These are phyloP conservation scores for Podila clonocystis DNA, from an alignment of 192 early-diverging fungal genomes.

Conservation along the genomic window DNA sequence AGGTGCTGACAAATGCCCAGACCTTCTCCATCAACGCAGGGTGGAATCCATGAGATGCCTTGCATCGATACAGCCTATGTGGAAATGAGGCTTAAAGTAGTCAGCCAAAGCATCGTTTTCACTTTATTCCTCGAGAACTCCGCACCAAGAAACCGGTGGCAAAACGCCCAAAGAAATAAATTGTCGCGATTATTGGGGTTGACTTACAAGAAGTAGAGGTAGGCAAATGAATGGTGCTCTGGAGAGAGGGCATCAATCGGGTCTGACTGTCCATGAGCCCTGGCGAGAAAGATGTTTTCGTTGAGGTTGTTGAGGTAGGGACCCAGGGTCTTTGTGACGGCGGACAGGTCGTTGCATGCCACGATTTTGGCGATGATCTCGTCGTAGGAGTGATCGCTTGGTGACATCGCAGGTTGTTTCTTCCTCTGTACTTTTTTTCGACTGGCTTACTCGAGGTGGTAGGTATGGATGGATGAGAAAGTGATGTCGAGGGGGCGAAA, in stretches of 20 bases:
- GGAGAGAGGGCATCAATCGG: conserved; percentile 55
- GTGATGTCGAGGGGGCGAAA: no score
- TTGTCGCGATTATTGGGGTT: background rate
- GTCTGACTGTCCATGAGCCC: conserved; percentile 39
- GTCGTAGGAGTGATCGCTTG: conserved; percentile 31
- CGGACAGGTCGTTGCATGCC: conserved; percentile 15
- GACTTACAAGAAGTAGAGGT: conserved; percentile 62
- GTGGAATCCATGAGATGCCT: conserved; percentile 45
- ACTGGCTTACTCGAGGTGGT: no score
- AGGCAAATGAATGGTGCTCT: conserved; percentile 52
- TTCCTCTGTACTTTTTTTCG: background rate
- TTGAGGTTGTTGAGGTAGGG: conserved; percentile 43
- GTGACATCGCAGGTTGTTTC: conserved; percentile 19
- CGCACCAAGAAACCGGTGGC: no score
- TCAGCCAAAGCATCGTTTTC: no score
- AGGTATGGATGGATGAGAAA: no score
- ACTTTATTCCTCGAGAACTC: no score
- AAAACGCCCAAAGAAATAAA: no score
- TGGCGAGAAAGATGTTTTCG: conserved; percentile 28
- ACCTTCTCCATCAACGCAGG: conserved; percentile 50
- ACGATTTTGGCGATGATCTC: conserved; percentile 46
- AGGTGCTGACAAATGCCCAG: conserved; percentile 51
- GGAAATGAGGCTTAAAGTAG: background rate
- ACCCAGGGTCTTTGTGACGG: conserved; percentile 22
- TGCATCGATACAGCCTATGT: conserved; percentile 52